Conservation (phyloP, 371 early-diverging fungal genomes). For the Circinella umbellata region DNA sequence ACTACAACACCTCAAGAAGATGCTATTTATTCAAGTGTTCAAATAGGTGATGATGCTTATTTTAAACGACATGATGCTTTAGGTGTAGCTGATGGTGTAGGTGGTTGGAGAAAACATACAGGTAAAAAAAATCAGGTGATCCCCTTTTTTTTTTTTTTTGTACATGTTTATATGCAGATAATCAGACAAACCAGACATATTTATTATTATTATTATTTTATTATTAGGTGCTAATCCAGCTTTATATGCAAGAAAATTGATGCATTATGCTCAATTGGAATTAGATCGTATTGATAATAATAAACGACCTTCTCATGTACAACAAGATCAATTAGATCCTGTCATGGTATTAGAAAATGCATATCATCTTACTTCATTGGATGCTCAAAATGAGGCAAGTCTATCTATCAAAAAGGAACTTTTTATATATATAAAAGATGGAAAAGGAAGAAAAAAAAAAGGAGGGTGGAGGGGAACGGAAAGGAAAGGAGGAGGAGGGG, state of each 20-base stretch:
- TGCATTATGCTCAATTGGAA: slow-evolving; percentile 86
- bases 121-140: neutral
- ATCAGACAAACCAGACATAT: too few species aligned
- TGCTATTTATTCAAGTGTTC: slow-evolving; percentile 75
- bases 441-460: too few species aligned
- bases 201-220: slow-evolving; percentile 7
- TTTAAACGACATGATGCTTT: slow-evolving; percentile 78
- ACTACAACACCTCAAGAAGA: slow-evolving; percentile 61
- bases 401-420: neutral
- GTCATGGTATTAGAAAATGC: slow-evolving; percentile 31
- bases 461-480: too few species aligned
- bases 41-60: slow-evolving; percentile 86
- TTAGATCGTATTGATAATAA: slow-evolving; percentile 65
- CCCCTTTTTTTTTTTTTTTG: neutral
- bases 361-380: slow-evolving; percentile 31
- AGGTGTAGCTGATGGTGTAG: slow-evolving; percentile 87
- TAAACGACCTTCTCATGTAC: slow-evolving; percentile 26
- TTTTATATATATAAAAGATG: too few species aligned
- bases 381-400: slow-evolving; percentile 32
- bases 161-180: too few species aligned
- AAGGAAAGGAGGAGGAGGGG: too few species aligned
- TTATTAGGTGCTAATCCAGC: slow-evolving; percentile 79
- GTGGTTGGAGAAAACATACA: slow-evolving; percentile 73
- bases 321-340: slow-evolving; percentile 23
- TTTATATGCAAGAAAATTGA: slow-evolving; percentile 83